Conservation (phyloP, 108 stramenopile species). For the Cyclostephanos tholiformis region DNA sequence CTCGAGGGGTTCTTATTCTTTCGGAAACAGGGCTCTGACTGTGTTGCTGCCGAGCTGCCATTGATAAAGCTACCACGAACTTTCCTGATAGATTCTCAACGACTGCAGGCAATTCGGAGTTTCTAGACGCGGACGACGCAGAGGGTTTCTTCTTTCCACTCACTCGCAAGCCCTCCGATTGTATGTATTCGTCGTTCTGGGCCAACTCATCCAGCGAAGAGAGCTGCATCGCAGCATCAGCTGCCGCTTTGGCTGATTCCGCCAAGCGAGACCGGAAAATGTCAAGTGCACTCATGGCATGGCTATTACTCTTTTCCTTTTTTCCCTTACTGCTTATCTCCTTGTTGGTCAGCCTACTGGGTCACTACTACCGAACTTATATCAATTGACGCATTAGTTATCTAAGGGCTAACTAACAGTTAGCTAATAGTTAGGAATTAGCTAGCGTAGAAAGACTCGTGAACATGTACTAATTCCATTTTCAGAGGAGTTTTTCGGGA, state of each 20-base stretch:
- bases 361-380: too few species aligned
- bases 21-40: background rate
- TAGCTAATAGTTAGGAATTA: too few species aligned
- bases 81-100: conserved; percentile 29
- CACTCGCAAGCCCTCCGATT: conserved; percentile 43
- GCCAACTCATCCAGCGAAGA: conserved; percentile 55
- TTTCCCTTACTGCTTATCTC: too few species aligned
- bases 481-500: too few species aligned
- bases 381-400: too few species aligned
- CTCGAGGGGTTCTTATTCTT: background rate
- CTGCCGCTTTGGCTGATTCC: conserved; percentile 41
- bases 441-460: too few species aligned
- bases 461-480: too few species aligned
- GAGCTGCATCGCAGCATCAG: conserved; percentile 31
- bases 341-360: too few species aligned
- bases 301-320: too few species aligned
- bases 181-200: conserved; percentile 43
- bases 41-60: conserved; percentile 18
- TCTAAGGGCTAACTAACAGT: too few species aligned
- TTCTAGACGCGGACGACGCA: conserved; percentile 7
- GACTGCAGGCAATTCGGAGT: conserved; percentile 16
- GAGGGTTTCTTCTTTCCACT: conserved; percentile 24
- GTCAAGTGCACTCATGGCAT: conserved; percentile 21
- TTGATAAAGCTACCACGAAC: conserved; percentile 37
- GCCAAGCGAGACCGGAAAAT: conserved; percentile 27